phyloP scores from a whole-genome alignment of 129 eudicot species.

The sunflower (Helianthus annuus) region HanXRQr2.0-SUNRISE NC_035440.2:37578707-37579206 shows the following conservation, averaged over 20 bases:
- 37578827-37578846: too few relatives aligned
- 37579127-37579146: slow-evolving; percentile 85
- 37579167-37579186: too few relatives aligned
- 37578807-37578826: too few relatives aligned
- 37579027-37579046: slow-evolving; percentile 61
- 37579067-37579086: slow-evolving; percentile 94
- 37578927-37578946: neutral
- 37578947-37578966: too few relatives aligned
- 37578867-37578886: neutral
- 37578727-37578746: too few relatives aligned
- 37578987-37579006: neutral
- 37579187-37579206: too few relatives aligned
- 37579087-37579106: slow-evolving; percentile 82
- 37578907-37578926: neutral
- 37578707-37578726: too few relatives aligned
- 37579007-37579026: slow-evolving; percentile 46
- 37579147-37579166: slow-evolving; percentile 25
- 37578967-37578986: neutral
- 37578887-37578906: too few relatives aligned
- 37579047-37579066: slow-evolving; percentile 87
- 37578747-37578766: too few relatives aligned
- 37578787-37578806: too few relatives aligned
- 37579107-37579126: slow-evolving; percentile 90
- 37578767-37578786: too few relatives aligned
- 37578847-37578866: too few relatives aligned